Evolutionary conservation across 2,329 filamentous ascomycete genomes (phyloP).

Genomic region (Fusarium sp.): DNA sequence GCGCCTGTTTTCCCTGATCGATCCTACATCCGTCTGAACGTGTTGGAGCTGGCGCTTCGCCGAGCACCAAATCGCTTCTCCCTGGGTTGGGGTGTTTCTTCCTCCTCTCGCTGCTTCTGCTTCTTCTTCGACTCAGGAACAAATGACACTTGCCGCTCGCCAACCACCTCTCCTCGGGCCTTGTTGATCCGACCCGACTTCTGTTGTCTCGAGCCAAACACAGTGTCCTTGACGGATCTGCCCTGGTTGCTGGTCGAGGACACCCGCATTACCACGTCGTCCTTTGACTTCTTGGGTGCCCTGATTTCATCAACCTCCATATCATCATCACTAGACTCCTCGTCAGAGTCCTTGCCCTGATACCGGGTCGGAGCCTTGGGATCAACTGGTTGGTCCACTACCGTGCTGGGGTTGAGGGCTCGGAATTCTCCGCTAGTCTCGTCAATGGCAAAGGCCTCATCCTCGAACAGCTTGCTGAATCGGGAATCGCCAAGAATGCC

Average conservation of each 20-base stretch:
- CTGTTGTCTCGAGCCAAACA: conserved; percentile 68
- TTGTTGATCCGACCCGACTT: conserved; percentile 62
- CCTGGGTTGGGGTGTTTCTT: conserved; percentile 44
- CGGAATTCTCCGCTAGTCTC: conserved; percentile 90
- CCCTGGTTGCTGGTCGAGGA: conserved; percentile 75
- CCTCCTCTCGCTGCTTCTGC: conserved; percentile 54
- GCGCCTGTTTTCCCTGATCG: conserved; percentile 41
- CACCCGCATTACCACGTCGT: conserved; percentile 72
- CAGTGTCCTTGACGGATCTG: conserved; percentile 66
- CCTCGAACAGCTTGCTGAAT: conserved; percentile 90
- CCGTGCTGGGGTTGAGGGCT: conserved; percentile 87
- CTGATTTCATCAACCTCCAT: conserved; percentile 45
- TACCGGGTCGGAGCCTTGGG: conserved; percentile 53
- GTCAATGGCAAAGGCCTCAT: conserved; percentile 92
- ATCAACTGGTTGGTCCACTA: conserved; percentile 52
- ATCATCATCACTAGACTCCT: conserved; percentile 59
- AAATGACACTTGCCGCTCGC: conserved; percentile 79
- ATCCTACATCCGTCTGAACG: conserved; percentile 74
- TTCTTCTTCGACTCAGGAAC: conserved; percentile 70
- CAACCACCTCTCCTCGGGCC: conserved; percentile 64
- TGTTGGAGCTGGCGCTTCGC: conserved; percentile 81
- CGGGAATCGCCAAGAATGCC: conserved; percentile 85
- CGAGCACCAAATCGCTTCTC: conserved; percentile 59
- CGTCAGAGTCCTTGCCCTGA: conserved; percentile 57
- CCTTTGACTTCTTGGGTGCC: conserved; percentile 45